Evolutionary conservation across 2,329 filamentous ascomycete genomes (phyloP).

Genomic region (Periconia digitata): DNA sequence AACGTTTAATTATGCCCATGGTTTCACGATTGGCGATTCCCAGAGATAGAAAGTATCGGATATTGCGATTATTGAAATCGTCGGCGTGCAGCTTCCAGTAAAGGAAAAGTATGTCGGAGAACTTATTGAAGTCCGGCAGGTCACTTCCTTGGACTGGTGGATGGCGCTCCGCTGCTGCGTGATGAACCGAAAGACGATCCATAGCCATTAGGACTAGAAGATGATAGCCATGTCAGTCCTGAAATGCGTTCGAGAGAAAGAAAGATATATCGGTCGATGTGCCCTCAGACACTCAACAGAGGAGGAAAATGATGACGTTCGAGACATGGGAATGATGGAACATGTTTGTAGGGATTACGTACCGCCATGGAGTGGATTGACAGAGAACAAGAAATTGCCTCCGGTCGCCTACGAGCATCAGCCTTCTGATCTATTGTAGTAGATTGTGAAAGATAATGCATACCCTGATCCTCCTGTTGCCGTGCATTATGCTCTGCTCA

Average conservation of each 20-base stretch:
- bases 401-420: slow-evolving; percentile 9
- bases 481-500: slow-evolving; percentile 8
- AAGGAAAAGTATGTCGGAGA: slow-evolving; percentile 21
- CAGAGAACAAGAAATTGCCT: slow-evolving; percentile 14
- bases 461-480: too few species aligned
- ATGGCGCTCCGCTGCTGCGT: slow-evolving; percentile 11
- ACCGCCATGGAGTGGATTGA: slow-evolving; percentile 17
- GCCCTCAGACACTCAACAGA: too few species aligned
- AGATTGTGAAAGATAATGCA: slow-evolving; percentile 4
- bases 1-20: slow-evolving; percentile 10
- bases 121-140: slow-evolving; percentile 15
- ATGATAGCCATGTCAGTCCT: background rate
- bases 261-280: background rate
- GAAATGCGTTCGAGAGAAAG: background rate
- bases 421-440: background rate
- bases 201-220: slow-evolving; percentile 16
- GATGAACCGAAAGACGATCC: slow-evolving; percentile 14
- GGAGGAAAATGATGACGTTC: too few species aligned
- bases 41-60: slow-evolving; percentile 19
- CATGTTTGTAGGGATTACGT: background rate
- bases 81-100: slow-evolving; percentile 2
- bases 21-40: slow-evolving; percentile 18
- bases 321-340: background rate
- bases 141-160: slow-evolving; percentile 11
- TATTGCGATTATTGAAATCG: slow-evolving; percentile 1